Conservation (phyloP, 2,329 filamentous ascomycete species). For the Neurospora sp. region DNA sequence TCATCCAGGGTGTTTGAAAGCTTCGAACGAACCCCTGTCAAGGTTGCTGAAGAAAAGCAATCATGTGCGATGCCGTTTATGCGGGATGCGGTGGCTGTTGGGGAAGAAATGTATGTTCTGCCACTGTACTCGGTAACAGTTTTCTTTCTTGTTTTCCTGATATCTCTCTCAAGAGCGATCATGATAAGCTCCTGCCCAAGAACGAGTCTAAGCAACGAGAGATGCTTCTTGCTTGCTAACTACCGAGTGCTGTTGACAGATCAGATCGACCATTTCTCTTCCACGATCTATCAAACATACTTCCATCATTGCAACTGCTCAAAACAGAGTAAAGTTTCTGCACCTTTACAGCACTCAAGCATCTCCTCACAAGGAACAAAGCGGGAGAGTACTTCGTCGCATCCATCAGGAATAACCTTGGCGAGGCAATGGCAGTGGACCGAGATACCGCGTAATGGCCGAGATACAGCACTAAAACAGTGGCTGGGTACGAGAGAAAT, state of each 20-base stretch:
- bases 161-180: not conserved
- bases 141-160: not conserved
- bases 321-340: not conserved
- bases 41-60: not conserved
- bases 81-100: not conserved
- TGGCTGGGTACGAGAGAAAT: not conserved
- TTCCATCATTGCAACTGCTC: not conserved
- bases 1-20: not conserved
- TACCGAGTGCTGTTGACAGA: not conserved
- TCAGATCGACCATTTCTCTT: not conserved
- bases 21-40: not conserved
- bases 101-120: not conserved
- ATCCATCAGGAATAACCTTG: not conserved
- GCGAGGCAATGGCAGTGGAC: not conserved
- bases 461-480: not conserved
- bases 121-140: not conserved
- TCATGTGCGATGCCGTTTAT: not conserved
- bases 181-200: not conserved
- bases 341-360: not conserved
- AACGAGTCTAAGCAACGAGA: not conserved
- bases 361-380: not conserved
- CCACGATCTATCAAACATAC: not conserved
- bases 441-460: not conserved
- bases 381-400: not conserved
- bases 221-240: not conserved